phyloP scores from a whole-genome alignment of 2,329 filamentous ascomycete species.

The Colletotrichum sojae region DNA sequence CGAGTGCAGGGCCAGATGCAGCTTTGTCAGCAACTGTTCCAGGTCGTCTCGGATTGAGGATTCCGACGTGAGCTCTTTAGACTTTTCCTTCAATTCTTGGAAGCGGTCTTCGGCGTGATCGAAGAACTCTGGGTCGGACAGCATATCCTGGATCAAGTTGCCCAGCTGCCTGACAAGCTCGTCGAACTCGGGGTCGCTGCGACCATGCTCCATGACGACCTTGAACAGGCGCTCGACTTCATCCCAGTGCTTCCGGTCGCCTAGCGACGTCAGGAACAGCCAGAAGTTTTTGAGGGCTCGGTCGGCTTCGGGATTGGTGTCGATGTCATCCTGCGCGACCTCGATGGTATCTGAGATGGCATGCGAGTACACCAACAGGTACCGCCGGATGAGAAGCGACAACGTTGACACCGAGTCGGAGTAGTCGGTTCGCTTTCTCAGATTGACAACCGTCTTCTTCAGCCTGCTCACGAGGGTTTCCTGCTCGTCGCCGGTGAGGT shows the following conservation, averaged over 20 bases:
- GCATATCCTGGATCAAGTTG: conserved; percentile 81
- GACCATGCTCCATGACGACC: conserved; percentile 79
- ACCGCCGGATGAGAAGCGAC: conserved; percentile 81
- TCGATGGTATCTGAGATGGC: conserved; percentile 77
- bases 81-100: conserved; percentile 64
- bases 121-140: conserved; percentile 90
- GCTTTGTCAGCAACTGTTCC: conserved; percentile 78
- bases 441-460: conserved; percentile 80
- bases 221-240: conserved; percentile 78
- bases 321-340: conserved; percentile 77
- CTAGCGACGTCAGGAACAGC: conserved; percentile 84
- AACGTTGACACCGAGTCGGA: conserved; percentile 87
- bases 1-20: conserved; percentile 76
- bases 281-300: conserved; percentile 85
- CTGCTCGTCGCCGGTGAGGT: conserved; percentile 79
- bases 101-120: conserved; percentile 76
- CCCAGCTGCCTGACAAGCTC: conserved; percentile 80
- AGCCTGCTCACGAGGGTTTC: conserved; percentile 81
- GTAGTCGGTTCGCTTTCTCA: conserved; percentile 85
- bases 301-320: conserved; percentile 82
- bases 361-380: conserved; percentile 83
- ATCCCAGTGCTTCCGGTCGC: conserved; percentile 82
- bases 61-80: conserved; percentile 75
- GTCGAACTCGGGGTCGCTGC: conserved; percentile 87
- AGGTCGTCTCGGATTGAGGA: conserved; percentile 81